These are phyloP conservation scores for Chlorella sp. DNA, from an alignment of 139 green algal species.

Conservation along the genomic window DNA sequence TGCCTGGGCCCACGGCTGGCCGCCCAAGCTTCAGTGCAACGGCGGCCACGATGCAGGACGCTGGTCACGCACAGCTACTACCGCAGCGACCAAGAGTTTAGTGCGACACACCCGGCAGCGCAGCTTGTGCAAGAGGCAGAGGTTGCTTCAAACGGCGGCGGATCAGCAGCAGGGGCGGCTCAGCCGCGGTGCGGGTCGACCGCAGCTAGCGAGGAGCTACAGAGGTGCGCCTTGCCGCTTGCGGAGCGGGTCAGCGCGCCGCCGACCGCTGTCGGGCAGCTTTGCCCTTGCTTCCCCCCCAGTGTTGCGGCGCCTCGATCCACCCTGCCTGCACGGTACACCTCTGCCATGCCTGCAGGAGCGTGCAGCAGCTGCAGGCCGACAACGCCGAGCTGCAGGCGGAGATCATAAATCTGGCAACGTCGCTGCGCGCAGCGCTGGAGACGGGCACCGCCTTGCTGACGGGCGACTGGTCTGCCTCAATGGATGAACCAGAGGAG, in stretches of 20 bases:
- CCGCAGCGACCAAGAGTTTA: too few relatives aligned
- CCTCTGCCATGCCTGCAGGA: neutral
- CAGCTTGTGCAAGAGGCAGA: neutral
- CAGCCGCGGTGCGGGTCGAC: neutral
- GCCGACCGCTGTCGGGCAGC: neutral
- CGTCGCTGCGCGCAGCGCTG: conserved; percentile 16
- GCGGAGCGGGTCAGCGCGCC: neutral
- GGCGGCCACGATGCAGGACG: neutral
- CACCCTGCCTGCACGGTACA: neutral
- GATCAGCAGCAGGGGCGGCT: neutral
- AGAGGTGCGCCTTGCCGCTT: neutral
- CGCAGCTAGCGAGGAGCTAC: neutral
- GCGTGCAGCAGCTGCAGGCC: conserved; percentile 12
- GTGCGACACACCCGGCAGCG: too few relatives aligned
- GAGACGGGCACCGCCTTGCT: neutral
- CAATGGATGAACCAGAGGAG: neutral
- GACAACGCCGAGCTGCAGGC: conserved; percentile 33
- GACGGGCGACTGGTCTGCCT: neutral
- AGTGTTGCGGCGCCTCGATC: neutral
- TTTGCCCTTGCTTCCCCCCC: too few relatives aligned
- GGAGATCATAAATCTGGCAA: conserved; percentile 20
- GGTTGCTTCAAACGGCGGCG: neutral
- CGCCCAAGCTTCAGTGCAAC: neutral
- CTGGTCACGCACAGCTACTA: too few relatives aligned
- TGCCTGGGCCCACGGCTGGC: too few relatives aligned